phyloP scores from a whole-genome alignment of 2,329 filamentous ascomycete species.

The Pyrenochaeta sp. region DNA sequence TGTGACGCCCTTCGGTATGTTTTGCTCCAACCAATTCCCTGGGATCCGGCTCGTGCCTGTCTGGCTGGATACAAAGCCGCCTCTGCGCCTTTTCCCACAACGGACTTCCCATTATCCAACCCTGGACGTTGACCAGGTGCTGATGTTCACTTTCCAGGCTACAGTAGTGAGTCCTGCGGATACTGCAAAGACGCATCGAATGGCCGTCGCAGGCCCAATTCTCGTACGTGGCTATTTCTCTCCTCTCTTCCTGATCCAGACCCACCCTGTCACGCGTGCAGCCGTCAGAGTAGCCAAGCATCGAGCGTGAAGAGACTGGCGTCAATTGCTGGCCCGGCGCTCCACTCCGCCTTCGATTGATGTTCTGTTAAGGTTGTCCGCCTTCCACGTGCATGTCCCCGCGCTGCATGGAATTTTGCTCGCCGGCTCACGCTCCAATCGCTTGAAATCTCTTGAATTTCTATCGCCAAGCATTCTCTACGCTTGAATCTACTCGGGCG shows the following conservation, averaged over 20 bases:
- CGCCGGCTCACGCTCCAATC: constrained; percentile 14
- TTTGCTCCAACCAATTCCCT: constrained; percentile 49
- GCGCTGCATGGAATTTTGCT: constrained; percentile 21
- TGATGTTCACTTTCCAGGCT: constrained; percentile 51
- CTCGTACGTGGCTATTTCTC: constrained; percentile 54
- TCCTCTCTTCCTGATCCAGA: constrained; percentile 18
- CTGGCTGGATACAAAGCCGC: constrained; percentile 44
- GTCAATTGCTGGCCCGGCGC: constrained; percentile 12
- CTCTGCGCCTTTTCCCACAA: constrained; percentile 7
- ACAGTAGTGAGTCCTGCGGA: constrained; percentile 59
- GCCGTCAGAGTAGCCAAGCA: constrained; percentile 19
- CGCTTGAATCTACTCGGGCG: constrained; percentile 6
- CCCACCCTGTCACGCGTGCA: constrained; percentile 30
- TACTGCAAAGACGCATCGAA: constrained; percentile 59
- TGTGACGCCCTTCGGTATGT: constrained; percentile 53
- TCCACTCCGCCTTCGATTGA: constrained; percentile 23
- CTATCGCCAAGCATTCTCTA: constrained; percentile 26
- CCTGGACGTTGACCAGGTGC: constrained; percentile 21
- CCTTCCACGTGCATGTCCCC: constrained; percentile 34
- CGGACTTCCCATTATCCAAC: constrained; percentile 11
- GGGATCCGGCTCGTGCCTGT: constrained; percentile 45
- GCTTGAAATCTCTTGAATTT: constrained; percentile 9
- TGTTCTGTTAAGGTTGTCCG: constrained; percentile 39
- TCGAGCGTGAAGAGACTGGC: constrained; percentile 9
- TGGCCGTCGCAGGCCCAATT: constrained; percentile 58